Percentiles rank a stretch among this genome's conserved stretches.
phyloP scores from a whole-genome alignment of 768 basidiomycete species.

The Termitomyces sp. region DNA sequence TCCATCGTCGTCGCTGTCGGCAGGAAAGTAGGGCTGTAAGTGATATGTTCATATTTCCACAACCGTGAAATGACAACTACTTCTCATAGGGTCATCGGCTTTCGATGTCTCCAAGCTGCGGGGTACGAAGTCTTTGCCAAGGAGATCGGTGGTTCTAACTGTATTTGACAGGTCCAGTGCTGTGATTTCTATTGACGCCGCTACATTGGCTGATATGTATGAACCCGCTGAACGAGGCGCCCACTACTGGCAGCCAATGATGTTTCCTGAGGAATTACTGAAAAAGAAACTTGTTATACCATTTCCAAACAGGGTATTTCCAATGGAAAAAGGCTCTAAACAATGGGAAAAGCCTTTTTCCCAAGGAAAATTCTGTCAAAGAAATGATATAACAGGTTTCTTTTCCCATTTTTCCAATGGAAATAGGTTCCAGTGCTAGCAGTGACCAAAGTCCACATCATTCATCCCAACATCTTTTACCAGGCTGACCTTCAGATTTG shows the following conservation, averaged over 20 bases:
- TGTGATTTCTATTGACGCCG: conserved; percentile 59
- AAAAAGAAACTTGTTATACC: no score
- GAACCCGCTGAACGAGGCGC: conserved; percentile 67
- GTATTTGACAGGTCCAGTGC: conserved; percentile 17
- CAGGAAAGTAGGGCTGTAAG: conserved; percentile 46
- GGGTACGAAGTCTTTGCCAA: conserved; percentile 38
- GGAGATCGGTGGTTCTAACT: not conserved
- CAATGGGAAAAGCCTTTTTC: no score
- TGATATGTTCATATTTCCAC: not conserved
- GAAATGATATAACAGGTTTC: no score
- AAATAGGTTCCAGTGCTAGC: no score
- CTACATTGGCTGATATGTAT: conserved; percentile 76
- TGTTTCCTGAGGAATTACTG: no score
- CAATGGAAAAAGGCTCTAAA: no score
- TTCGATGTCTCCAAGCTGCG: conserved; percentile 65
- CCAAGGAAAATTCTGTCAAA: no score
- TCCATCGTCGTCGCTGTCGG: conserved; percentile 57
- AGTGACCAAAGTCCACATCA: conserved; percentile 38
- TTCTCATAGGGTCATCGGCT: conserved; percentile 52
- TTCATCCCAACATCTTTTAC: not conserved
- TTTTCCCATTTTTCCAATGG: no score
- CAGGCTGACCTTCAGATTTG: not conserved
- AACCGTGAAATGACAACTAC: not conserved
- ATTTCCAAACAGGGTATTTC: no score
- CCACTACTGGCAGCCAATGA: no score